These are phyloP conservation scores for Medicago ruthenica DNA, from an alignment of 306 rosid genomes.

Conservation along the genomic window DNA sequence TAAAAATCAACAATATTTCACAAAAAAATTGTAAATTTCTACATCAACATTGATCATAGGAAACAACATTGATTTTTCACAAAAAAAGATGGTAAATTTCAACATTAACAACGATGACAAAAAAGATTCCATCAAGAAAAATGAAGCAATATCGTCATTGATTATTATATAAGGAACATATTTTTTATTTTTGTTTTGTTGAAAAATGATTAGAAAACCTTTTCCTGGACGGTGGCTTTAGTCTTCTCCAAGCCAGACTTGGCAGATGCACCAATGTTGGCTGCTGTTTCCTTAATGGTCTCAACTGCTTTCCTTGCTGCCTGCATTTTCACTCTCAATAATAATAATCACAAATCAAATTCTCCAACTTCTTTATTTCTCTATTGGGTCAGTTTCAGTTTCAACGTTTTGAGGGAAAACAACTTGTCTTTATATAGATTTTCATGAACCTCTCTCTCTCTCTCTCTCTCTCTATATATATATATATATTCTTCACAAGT, in stretches of 20 bases:
- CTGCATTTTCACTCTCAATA: slow-evolving; percentile 51
- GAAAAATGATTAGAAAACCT: slow-evolving; percentile 42
- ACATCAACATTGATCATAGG: not conserved
- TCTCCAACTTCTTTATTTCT: not conserved
- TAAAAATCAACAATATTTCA: not conserved
- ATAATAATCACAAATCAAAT: not conserved
- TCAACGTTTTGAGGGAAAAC: not conserved
- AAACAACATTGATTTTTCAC: too few relatives aligned
- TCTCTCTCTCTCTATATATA: too few relatives aligned
- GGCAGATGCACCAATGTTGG: slow-evolving; percentile 80
- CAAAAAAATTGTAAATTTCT: not conserved
- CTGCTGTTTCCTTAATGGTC: slow-evolving; percentile 62
- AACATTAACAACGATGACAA: not conserved
- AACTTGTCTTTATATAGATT: not conserved
- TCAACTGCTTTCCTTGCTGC: slow-evolving; percentile 59
- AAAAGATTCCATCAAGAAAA: not conserved
- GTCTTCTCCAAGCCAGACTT: slow-evolving; percentile 78
- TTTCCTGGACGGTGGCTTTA: slow-evolving; percentile 73
- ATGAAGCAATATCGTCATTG: too few relatives aligned
- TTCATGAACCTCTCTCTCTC: not conserved
- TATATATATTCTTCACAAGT: slow-evolving; percentile 10
- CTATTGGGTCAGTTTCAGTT: not conserved
- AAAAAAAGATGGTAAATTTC: not conserved
- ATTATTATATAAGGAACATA: not conserved
- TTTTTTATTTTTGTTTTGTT: too few relatives aligned